Conservation (phyloP, 2,329 filamentous ascomycete species). For the Epichloe aotearoae region DNA sequence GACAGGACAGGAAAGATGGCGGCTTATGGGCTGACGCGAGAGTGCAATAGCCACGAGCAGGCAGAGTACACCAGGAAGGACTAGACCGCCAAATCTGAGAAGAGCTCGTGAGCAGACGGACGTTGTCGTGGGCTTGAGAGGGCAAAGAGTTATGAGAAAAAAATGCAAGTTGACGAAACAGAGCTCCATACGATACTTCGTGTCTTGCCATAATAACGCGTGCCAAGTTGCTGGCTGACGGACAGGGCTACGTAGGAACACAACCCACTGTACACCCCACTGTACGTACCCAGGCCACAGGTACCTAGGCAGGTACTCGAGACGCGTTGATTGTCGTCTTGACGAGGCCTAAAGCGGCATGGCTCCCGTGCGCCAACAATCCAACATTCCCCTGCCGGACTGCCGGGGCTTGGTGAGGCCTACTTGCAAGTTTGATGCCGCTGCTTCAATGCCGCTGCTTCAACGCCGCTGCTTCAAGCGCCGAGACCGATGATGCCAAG, state of each 20-base stretch:
- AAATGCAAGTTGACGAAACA: neutral
- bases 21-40: neutral
- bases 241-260: too few species aligned
- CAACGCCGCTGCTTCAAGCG: too few species aligned
- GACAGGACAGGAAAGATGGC: neutral
- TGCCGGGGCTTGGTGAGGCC: too few species aligned
- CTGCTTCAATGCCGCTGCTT: too few species aligned
- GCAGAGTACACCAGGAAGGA: neutral
- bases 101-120: neutral
- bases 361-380: slow-evolving; percentile 3
- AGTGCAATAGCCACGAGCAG: neutral
- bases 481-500: too few species aligned
- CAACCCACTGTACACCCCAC: too few species aligned
- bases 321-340: too few species aligned
- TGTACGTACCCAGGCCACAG: neutral
- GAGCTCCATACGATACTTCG: neutral
- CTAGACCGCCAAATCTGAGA: neutral
- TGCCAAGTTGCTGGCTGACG: neutral
- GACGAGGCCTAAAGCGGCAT: neutral
- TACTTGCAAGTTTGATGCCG: too few species aligned
- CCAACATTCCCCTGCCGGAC: neutral
- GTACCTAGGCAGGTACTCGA: too few species aligned
- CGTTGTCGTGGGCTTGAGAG: too few species aligned
- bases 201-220: neutral
- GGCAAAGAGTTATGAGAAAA: neutral